These are phyloP conservation scores for Hamamelis virginiana DNA, from an alignment of 164 flowering plant species.

Conservation along the genomic window DNA sequence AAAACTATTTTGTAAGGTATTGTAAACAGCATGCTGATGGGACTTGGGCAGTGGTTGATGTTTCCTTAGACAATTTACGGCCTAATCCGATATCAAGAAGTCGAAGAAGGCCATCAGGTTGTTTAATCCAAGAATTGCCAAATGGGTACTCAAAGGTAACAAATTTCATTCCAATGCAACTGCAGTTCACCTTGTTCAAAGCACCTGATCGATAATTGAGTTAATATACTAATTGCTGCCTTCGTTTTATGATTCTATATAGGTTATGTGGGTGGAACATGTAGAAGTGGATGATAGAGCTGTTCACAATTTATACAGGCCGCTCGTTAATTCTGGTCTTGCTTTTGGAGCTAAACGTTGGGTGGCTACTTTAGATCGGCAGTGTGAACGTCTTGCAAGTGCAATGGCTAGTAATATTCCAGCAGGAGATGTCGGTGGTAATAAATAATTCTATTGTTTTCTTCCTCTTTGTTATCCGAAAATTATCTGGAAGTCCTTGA, in stretches of 20 bases:
- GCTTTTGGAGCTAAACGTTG: slow-evolving; percentile 96
- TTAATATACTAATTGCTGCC: background rate
- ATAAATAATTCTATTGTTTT: background rate
- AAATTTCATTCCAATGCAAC: background rate
- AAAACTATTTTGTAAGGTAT: slow-evolving; percentile 68
- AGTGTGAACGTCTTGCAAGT: slow-evolving; percentile 86
- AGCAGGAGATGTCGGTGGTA: slow-evolving; percentile 70
- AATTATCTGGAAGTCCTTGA: background rate
- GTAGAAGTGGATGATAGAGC: slow-evolving; percentile 71
- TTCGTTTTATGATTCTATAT: background rate
- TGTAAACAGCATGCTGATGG: slow-evolving; percentile 82
- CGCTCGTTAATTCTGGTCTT: slow-evolving; percentile 56
- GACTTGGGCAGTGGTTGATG: slow-evolving; percentile 92
- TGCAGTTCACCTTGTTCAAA: background rate
- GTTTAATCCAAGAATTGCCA: slow-evolving; percentile 78
- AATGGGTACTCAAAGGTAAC: slow-evolving; percentile 89
- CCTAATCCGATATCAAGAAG: slow-evolving; percentile 42
- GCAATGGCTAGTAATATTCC: slow-evolving; percentile 70
- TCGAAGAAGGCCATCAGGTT: slow-evolving; percentile 89
- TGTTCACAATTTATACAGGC: slow-evolving; percentile 58
- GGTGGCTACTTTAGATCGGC: slow-evolving; percentile 74
- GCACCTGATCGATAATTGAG: no score
- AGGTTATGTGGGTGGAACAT: slow-evolving; percentile 94
- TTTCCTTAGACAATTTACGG: slow-evolving; percentile 68
- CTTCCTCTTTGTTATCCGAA: background rate